These are phyloP conservation scores for Rhizopus stolonifer DNA, from an alignment of 371 early-diverging fungal genomes.

Conservation along the genomic window DNA sequence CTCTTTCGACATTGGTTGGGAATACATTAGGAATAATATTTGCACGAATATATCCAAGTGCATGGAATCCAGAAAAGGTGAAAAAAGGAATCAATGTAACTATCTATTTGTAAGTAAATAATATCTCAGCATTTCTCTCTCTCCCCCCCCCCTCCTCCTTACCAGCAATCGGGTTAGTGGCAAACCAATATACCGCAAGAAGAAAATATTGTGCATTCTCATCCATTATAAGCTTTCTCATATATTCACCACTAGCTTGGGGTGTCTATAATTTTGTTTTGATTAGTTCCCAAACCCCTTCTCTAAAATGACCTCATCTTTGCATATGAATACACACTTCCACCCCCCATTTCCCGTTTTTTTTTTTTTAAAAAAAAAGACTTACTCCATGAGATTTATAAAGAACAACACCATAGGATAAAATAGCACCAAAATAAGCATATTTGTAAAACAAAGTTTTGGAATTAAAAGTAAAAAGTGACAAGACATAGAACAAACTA, in stretches of 20 bases:
- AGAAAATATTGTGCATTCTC: constrained; percentile 88
- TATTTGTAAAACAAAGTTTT: constrained; percentile 46
- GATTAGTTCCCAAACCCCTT: neutral
- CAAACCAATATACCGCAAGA: constrained; percentile 79
- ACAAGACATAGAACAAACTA: constrained; percentile 31
- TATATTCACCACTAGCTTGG: constrained; percentile 60
- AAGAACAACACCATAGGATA: constrained; percentile 84
- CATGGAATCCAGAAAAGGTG: constrained; percentile 85
- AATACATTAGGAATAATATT: constrained; percentile 72
- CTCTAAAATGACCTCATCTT: constrained; percentile 25
- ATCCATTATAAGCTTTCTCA: constrained; percentile 73
- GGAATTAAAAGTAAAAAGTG: constrained; percentile 35
- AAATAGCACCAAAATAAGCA: constrained; percentile 71
- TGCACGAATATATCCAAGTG: constrained; percentile 73
- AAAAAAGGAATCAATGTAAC: constrained; percentile 83
- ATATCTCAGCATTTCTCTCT: neutral
- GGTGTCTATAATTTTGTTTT: constrained; percentile 49
- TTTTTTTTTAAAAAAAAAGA: constrained; percentile 4
- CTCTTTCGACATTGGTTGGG: constrained; percentile 46
- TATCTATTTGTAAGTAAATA: constrained; percentile 19
- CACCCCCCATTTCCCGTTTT: neutral
- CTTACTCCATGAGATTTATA: constrained; percentile 85
- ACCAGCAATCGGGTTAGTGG: constrained; percentile 73
- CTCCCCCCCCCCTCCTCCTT: constrained; percentile 13
- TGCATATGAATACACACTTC: neutral